These are phyloP conservation scores for Colletotrichum tamarilloi DNA, from an alignment of 2,329 filamentous ascomycete genomes.

Conservation along the genomic window DNA sequence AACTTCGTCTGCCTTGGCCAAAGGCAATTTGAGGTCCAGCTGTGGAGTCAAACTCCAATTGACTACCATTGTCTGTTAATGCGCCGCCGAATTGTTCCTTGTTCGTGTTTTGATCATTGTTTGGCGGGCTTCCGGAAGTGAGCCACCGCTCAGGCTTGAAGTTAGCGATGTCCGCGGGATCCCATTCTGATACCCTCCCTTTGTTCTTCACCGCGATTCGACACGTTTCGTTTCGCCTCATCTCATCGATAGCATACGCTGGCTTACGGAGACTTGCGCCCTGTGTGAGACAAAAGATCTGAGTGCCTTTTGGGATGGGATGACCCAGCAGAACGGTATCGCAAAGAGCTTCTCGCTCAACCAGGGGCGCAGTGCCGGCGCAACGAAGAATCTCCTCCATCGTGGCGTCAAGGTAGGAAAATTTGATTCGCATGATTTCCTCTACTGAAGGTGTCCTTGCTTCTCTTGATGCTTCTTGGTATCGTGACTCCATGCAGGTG, in stretches of 20 bases:
- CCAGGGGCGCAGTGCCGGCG: slow-evolving; percentile 38
- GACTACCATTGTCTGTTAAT: not conserved
- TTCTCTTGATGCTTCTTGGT: slow-evolving; percentile 38
- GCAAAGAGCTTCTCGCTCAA: slow-evolving; percentile 38
- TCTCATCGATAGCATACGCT: slow-evolving; percentile 41
- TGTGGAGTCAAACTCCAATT: slow-evolving; percentile 42
- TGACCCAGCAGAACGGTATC: slow-evolving; percentile 42
- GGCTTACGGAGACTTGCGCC: slow-evolving; percentile 44
- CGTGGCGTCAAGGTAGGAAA: slow-evolving; percentile 44
- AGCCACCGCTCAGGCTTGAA: slow-evolving; percentile 29
- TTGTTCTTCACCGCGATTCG: slow-evolving; percentile 36
- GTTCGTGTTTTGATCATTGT: too few relatives aligned
- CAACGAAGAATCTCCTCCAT: slow-evolving; percentile 45
- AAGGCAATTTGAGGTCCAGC: slow-evolving; percentile 50
- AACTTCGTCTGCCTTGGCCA: slow-evolving; percentile 48
- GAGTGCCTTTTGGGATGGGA: slow-evolving; percentile 42
- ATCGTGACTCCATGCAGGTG: not conserved
- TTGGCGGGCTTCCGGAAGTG: not conserved
- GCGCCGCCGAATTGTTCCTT: not conserved
- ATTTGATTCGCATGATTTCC: slow-evolving; percentile 37
- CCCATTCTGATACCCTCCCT: slow-evolving; percentile 21
- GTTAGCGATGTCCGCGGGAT: not conserved
- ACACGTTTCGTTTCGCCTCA: slow-evolving; percentile 36
- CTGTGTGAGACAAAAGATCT: slow-evolving; percentile 40
- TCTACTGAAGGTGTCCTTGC: slow-evolving; percentile 33